These are phyloP conservation scores for Solanum sejunctum DNA, from an alignment of 257 asterid genomes.

Conservation along the genomic window DNA sequence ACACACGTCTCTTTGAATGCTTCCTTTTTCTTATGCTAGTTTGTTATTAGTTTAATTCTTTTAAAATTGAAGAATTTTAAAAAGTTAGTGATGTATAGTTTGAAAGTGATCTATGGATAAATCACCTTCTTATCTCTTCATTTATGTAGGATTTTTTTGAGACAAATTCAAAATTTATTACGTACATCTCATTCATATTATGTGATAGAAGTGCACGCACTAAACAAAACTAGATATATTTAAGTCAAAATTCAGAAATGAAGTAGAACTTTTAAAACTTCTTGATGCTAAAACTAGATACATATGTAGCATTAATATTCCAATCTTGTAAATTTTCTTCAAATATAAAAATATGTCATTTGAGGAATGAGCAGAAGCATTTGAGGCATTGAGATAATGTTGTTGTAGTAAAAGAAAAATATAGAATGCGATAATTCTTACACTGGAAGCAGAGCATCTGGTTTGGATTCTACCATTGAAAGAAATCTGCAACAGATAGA, in stretches of 20 bases:
- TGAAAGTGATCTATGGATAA: background rate
- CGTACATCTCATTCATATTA: background rate
- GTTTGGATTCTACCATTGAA: conserved; percentile 42
- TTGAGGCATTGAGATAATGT: too few relatives aligned
- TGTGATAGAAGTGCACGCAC: rapidly evolving
- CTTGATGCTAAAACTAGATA: background rate
- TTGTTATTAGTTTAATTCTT: background rate
- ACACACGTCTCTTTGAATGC: background rate
- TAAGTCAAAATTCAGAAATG: background rate
- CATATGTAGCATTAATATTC: too few relatives aligned
- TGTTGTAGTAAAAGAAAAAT: background rate
- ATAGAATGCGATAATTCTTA: conserved; percentile 14
- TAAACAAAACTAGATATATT: background rate
- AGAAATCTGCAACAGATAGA: conserved; percentile 29
- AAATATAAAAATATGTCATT: background rate
- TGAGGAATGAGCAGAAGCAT: too few relatives aligned
- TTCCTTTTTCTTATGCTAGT: background rate
- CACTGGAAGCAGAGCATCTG: conserved; percentile 76
- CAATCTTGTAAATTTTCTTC: background rate
- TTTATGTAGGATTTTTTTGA: background rate
- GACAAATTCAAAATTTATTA: background rate
- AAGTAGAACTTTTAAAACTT: background rate
- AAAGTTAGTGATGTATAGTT: background rate
- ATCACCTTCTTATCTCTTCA: background rate
- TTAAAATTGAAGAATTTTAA: background rate